Conservation (phyloP, 345 rosid genomes). For the Eutrema japonicum region DNA sequence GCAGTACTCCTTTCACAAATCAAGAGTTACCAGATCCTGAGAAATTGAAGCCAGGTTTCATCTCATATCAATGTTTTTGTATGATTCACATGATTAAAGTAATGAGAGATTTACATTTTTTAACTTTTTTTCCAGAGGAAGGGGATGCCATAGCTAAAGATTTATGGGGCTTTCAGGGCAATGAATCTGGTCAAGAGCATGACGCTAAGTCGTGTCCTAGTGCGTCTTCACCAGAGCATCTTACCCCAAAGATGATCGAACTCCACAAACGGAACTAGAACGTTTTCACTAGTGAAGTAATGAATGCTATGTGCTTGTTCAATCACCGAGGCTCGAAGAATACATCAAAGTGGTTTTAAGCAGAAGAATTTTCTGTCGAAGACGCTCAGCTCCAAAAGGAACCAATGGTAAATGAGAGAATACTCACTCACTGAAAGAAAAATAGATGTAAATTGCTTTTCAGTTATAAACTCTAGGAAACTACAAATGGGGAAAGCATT, state of each 20-base stretch:
- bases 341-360: constrained; percentile 4
- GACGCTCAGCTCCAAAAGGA: constrained; percentile 37
- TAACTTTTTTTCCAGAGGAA: constrained; percentile 23
- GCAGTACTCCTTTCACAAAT: constrained; percentile 28
- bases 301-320: neutral
- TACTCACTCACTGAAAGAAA: constrained; percentile 13
- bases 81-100: neutral
- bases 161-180: constrained; percentile 38
- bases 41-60: constrained; percentile 43
- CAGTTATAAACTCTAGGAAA: constrained; percentile 17
- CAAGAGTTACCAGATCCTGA: constrained; percentile 43
- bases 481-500: constrained; percentile 5
- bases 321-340: neutral
- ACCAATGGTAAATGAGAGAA: neutral
- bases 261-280: constrained; percentile 33
- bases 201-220: constrained; percentile 23
- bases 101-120: constrained; percentile 8
- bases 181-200: constrained; percentile 32
- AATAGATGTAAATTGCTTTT: constrained; percentile 10
- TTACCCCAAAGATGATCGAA: constrained; percentile 36
- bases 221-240: constrained; percentile 37
- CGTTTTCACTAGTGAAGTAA: neutral
- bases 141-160: constrained; percentile 39
- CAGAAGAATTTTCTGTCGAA: constrained; percentile 23
- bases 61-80: neutral